phyloP scores from a whole-genome alignment of 2,329 filamentous ascomycete genomes.

The Cladosporium sp. region DNA sequence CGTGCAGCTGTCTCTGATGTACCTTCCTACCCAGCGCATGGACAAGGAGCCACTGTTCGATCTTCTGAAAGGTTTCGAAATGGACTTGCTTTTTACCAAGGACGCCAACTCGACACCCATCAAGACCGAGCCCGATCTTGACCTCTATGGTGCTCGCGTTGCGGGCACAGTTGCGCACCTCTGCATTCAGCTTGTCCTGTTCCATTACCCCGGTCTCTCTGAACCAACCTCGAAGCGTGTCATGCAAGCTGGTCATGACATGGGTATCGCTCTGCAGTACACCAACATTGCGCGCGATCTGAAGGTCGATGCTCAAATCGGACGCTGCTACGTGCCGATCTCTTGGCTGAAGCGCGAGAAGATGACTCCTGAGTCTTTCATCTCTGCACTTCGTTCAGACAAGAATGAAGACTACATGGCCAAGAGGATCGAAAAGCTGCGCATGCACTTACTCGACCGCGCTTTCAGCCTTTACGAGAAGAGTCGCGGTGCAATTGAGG shows the following conservation, averaged over 20 bases:
- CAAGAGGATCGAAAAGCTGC: constrained; percentile 46
- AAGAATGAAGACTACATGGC: constrained; percentile 40
- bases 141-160: constrained; percentile 62
- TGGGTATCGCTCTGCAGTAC: constrained; percentile 73
- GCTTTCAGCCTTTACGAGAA: constrained; percentile 59
- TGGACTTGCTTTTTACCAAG: constrained; percentile 56
- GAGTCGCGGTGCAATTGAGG: constrained; percentile 55
- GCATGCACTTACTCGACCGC: constrained; percentile 53
- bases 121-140: constrained; percentile 53
- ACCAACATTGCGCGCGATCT: constrained; percentile 75
- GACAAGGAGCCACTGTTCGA: constrained; percentile 58
- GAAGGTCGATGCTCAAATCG: constrained; percentile 60
- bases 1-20: constrained; percentile 52
- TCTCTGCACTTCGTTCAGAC: constrained; percentile 34
- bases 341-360: constrained; percentile 59
- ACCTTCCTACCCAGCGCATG: constrained; percentile 57
- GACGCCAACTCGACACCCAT: constrained; percentile 46
- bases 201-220: constrained; percentile 44
- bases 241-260: constrained; percentile 55
- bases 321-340: constrained; percentile 64
- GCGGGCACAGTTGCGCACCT: constrained; percentile 69
- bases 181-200: constrained; percentile 63
- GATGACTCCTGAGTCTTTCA: constrained; percentile 51
- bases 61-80: constrained; percentile 65
- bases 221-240: constrained; percentile 39